Evolutionary conservation across 2,329 filamentous ascomycete genomes (phyloP).

Genomic region (Colletotrichum lindemuthianum): DNA sequence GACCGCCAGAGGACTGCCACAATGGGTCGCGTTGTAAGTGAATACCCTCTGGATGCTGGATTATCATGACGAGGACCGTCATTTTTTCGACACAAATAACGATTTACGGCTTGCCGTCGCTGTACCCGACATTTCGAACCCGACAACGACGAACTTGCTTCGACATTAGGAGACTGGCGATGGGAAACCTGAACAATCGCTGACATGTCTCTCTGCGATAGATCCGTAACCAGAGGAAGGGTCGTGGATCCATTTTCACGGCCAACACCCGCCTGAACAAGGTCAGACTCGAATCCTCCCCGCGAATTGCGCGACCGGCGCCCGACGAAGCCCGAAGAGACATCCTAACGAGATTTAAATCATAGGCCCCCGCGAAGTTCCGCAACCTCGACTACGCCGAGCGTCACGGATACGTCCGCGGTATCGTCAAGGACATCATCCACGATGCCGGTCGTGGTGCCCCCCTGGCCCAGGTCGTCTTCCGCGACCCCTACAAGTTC

Average conservation of each 20-base stretch:
- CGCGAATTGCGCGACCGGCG: slow-evolving; percentile 12
- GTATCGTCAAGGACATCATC: slow-evolving; percentile 98
- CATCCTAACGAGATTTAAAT: slow-evolving; percentile 13
- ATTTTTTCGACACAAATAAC: background rate
- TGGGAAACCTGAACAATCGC: slow-evolving; percentile 14
- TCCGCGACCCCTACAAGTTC: slow-evolving; percentile 98
- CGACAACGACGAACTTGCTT: slow-evolving; percentile 29
- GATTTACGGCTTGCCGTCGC: slow-evolving; percentile 21
- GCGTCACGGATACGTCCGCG: slow-evolving; percentile 96
- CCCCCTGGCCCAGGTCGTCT: slow-evolving; percentile 94
- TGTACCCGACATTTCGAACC: slow-evolving; percentile 7
- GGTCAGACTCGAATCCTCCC: slow-evolving; percentile 72
- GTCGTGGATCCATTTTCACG: slow-evolving; percentile 70
- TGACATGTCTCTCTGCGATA: slow-evolving; percentile 39
- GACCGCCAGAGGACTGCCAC: slow-evolving; percentile 43
- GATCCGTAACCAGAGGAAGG: slow-evolving; percentile 75
- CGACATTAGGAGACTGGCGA: background rate
- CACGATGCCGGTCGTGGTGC: slow-evolving; percentile 99
- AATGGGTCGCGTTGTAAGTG: slow-evolving; percentile 64
- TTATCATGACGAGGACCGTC: background rate
- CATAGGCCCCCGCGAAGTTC: slow-evolving; percentile 76
- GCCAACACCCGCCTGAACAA: slow-evolving; percentile 94
- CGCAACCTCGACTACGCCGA: slow-evolving; percentile 95
- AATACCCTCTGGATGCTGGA: slow-evolving; percentile 28
- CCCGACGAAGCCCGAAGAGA: slow-evolving; percentile 26